These are phyloP conservation scores for Endothia cerciana DNA, from an alignment of 2,329 filamentous ascomycete genomes.

Conservation along the genomic window DNA sequence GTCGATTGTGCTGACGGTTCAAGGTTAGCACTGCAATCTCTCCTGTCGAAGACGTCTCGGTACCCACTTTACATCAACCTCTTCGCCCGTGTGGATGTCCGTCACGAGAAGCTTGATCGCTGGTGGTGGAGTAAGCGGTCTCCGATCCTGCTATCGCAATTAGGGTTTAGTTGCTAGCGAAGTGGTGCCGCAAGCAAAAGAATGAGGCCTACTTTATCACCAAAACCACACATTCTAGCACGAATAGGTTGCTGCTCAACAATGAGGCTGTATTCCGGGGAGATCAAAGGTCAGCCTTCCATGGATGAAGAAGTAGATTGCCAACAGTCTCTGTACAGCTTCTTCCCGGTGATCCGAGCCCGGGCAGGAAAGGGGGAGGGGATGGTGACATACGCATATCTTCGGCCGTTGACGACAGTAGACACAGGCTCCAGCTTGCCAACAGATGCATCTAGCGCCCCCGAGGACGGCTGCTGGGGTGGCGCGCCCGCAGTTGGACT, in stretches of 20 bases:
- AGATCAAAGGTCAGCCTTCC: neutral
- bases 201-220: slow-evolving; percentile 76
- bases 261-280: slow-evolving; percentile 56
- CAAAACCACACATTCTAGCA: slow-evolving; percentile 98
- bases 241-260: slow-evolving; percentile 90
- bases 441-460: slow-evolving; percentile 3
- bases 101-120: slow-evolving; percentile 84
- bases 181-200: slow-evolving; percentile 15
- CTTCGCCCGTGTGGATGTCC: slow-evolving; percentile 74
- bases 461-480: slow-evolving; percentile 20
- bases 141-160: slow-evolving; percentile 69
- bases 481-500: slow-evolving; percentile 20
- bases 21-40: slow-evolving; percentile 26
- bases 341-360: neutral
- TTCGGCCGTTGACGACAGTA: slow-evolving; percentile 24
- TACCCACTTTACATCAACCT: slow-evolving; percentile 80
- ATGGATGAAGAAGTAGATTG: neutral
- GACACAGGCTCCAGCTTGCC: slow-evolving; percentile 25
- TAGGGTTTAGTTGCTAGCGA: slow-evolving; percentile 9
- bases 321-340: neutral
- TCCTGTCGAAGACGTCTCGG: neutral
- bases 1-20: slow-evolving; percentile 22
- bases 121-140: slow-evolving; percentile 93
- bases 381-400: slow-evolving; percentile 25
- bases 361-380: neutral